A percentile compares a stretch with the other conserved stretches of the same genome.
Evolutionary conservation across 441 rosid species (phyloP).

Genomic region (Raphanus hybrid): DNA sequence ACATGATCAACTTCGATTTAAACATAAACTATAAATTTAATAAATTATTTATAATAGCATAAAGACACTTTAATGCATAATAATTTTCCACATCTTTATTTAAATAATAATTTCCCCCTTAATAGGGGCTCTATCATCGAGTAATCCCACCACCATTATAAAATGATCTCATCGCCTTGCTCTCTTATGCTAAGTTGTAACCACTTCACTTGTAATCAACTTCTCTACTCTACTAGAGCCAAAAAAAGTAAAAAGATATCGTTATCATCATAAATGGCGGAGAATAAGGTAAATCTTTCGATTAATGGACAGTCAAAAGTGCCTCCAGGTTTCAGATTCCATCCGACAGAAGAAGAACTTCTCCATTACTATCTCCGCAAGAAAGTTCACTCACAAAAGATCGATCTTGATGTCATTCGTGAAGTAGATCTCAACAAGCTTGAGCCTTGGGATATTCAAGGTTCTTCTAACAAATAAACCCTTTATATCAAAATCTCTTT

Average conservation of each 20-base stretch:
- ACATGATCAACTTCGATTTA: slow-evolving; percentile 12
- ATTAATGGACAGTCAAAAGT: slow-evolving; percentile 93
- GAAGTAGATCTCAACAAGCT: slow-evolving; percentile 99
- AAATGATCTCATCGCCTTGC: slow-evolving; percentile 14
- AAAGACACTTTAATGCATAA: slow-evolving; percentile 31
- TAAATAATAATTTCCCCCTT: slow-evolving; percentile 16
- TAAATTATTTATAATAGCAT: slow-evolving; percentile 18
- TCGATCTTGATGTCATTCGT: slow-evolving; percentile 90
- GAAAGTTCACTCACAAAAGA: slow-evolving; percentile 82
- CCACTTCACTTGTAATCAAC: slow-evolving; percentile 26
- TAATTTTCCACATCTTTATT: slow-evolving; percentile 19
- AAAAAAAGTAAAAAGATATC: neutral
- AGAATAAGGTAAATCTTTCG: slow-evolving; percentile 74
- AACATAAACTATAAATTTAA: slow-evolving; percentile 1
- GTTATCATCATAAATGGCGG: slow-evolving; percentile 41
- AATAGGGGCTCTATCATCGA: slow-evolving; percentile 6
- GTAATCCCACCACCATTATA: slow-evolving; percentile 40
- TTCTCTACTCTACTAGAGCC: neutral
- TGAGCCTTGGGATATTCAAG: slow-evolving; percentile 99
- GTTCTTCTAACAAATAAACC: slow-evolving; percentile 45
- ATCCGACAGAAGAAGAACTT: slow-evolving; percentile 86
- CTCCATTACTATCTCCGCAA: slow-evolving; percentile 92
- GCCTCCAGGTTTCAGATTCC: slow-evolving; percentile 90
- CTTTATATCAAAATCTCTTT: slow-evolving; percentile 1
- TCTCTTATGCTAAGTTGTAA: slow-evolving; percentile 22